Conservation (phyloP, 2,329 filamentous ascomycete genomes). For the Mollisiaceae sp. region DNA sequence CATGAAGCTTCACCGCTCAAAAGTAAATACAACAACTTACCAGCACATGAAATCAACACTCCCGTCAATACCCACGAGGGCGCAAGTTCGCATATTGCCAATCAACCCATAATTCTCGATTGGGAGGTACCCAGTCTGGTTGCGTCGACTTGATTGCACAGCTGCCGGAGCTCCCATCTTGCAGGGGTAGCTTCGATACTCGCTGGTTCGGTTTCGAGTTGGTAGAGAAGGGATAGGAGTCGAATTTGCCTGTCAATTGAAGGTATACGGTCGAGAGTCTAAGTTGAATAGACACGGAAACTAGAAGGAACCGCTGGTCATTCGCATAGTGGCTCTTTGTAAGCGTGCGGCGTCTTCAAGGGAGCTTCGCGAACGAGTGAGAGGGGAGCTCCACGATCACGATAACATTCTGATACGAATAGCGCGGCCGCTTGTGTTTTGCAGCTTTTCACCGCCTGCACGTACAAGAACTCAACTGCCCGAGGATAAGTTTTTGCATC, state of each 20-base stretch:
- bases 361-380: conserved; percentile 2
- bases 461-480: not conserved
- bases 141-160: conserved; percentile 30
- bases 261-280: not conserved
- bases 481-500: too few relatives aligned
- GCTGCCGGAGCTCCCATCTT: conserved; percentile 28
- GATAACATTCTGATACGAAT: not conserved
- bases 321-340: not conserved
- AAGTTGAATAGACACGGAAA: not conserved
- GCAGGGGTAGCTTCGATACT: conserved; percentile 6
- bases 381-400: not conserved
- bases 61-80: conserved; percentile 74
- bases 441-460: not conserved
- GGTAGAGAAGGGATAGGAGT: too few relatives aligned
- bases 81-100: conserved; percentile 80
- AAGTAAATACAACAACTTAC: conserved; percentile 47
- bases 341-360: not conserved
- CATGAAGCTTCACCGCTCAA: not conserved
- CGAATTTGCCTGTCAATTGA: not conserved
- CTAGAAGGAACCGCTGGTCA: not conserved
- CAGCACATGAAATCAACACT: conserved; percentile 82
- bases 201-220: not conserved
- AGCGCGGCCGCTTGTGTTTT: not conserved
- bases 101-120: conserved; percentile 83
- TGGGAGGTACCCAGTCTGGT: conserved; percentile 41